These are phyloP conservation scores for Ophiocordyceps camponoti-leonardi DNA, from an alignment of 2,329 filamentous ascomycete genomes.

Conservation along the genomic window DNA sequence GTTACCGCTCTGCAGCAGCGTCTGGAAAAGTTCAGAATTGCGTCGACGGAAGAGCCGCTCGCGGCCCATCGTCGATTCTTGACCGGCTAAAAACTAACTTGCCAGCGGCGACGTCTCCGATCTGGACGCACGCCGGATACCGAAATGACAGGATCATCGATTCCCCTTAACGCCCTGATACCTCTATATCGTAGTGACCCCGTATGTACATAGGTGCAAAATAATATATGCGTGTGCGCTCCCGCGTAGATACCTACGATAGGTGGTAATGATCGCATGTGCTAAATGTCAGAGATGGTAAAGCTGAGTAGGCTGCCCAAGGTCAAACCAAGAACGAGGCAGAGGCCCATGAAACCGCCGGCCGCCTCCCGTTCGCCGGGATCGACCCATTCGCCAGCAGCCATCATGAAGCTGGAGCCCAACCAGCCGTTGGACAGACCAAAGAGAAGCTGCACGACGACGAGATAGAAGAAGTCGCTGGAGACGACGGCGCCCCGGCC, in stretches of 20 bases:
- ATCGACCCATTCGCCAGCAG: constrained; percentile 63
- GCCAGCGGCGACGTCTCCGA: neutral
- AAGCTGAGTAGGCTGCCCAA: constrained; percentile 85
- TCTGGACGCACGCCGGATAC: neutral
- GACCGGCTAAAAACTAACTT: neutral
- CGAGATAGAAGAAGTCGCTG: constrained; percentile 78
- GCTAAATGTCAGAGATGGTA: constrained; percentile 32
- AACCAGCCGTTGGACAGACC: constrained; percentile 79
- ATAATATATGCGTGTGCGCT: neutral
- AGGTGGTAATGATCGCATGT: neutral
- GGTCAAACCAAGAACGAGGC: constrained; percentile 69
- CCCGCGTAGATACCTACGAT: too few species aligned
- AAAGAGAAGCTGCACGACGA: constrained; percentile 68
- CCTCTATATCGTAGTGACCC: neutral
- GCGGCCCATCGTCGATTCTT: neutral
- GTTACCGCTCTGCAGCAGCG: constrained; percentile 3
- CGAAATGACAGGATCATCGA: neutral
- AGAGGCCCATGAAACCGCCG: constrained; percentile 86
- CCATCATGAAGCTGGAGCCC: constrained; percentile 82
- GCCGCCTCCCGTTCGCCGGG: constrained; percentile 72
- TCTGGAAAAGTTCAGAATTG: constrained; percentile 2
- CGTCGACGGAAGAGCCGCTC: neutral
- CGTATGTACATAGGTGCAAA: neutral
- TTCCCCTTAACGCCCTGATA: neutral
- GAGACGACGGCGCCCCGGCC: constrained; percentile 55